phyloP scores from a whole-genome alignment of 805 yeast species.

The Lipomyces starkeyi region DNA sequence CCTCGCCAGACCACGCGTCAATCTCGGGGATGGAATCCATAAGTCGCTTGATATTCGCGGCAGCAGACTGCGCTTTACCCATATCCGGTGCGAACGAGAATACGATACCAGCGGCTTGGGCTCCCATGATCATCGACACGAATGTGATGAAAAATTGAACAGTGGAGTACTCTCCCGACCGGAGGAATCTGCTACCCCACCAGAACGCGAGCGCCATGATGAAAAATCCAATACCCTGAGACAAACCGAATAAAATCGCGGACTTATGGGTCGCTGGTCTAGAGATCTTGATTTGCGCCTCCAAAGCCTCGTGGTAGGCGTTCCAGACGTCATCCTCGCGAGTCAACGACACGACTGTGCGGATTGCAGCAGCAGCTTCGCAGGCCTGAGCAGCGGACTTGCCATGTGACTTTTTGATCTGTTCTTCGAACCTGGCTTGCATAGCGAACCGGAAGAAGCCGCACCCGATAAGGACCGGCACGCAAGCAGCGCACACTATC shows the following conservation, averaged over 20 bases:
- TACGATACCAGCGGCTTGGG: conserved; percentile 51
- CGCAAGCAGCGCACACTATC: conserved; percentile 50
- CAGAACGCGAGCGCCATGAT: conserved; percentile 52
- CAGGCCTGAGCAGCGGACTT: conserved; percentile 52
- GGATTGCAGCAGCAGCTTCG: conserved; percentile 50
- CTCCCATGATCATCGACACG: conserved; percentile 49
- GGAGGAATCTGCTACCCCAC: conserved; percentile 51
- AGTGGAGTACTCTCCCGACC: conserved; percentile 43
- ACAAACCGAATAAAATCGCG: conserved; percentile 35
- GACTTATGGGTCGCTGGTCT: conserved; percentile 23
- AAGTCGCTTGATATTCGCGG: conserved; percentile 46
- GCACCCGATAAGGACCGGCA: conserved; percentile 47
- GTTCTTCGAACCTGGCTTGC: conserved; percentile 45
- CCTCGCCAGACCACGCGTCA: conserved; percentile 43
- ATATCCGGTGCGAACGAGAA: conserved; percentile 53
- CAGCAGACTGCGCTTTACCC: conserved; percentile 51
- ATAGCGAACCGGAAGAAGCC: conserved; percentile 50
- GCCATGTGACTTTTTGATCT: conserved; percentile 48
- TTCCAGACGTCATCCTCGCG: conserved; percentile 49
- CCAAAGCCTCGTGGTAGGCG: conserved; percentile 40
- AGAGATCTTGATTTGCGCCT: conserved; percentile 22
- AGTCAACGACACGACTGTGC: conserved; percentile 52
- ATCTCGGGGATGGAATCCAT: conserved; percentile 47
- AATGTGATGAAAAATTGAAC: conserved; percentile 50
- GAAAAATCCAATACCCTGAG: conserved; percentile 52